A percentile compares a stretch with the other conserved stretches of the same genome.
Conservation (phyloP, 345 rosid species). For the Eucalyptus urophylla region DNA sequence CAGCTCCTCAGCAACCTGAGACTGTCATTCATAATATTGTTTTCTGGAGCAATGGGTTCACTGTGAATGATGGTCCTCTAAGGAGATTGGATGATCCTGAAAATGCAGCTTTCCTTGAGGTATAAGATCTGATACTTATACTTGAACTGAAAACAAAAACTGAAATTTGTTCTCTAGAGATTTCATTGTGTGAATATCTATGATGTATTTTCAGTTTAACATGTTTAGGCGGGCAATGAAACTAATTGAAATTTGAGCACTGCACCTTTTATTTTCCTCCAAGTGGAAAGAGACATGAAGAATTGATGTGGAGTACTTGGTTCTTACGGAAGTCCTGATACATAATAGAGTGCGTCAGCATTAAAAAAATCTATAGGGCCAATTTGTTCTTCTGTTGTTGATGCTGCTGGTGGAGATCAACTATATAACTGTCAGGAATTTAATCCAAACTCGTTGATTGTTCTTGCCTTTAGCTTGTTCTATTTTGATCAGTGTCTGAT, state of each 20-base stretch:
- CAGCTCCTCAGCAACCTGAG: conserved; percentile 77
- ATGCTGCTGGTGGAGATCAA: not conserved
- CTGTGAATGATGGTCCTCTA: conserved; percentile 80
- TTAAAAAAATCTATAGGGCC: not conserved
- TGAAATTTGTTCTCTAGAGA: not conserved
- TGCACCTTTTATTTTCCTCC: not conserved
- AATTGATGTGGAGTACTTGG: not conserved
- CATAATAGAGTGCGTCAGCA: not conserved
- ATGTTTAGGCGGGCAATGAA: not conserved
- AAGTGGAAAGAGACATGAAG: not conserved
- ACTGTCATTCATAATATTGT: conserved; percentile 60
- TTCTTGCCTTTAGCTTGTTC: not conserved
- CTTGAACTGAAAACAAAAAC: not conserved
- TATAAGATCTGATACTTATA: conserved; percentile 1
- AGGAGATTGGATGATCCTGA: conserved; percentile 94
- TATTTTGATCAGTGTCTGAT: not conserved
- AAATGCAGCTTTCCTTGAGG: conserved; percentile 88
- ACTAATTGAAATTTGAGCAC: not conserved
- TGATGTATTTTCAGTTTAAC: not conserved
- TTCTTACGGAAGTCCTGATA: not conserved
- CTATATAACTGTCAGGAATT: not conserved
- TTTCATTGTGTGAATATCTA: not conserved
- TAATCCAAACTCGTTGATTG: not conserved
- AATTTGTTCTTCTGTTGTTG: not conserved
- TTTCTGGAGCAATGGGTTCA: conserved; percentile 90